Evolutionary conservation across 352 stramenopile genomes (phyloP).

Genomic region (Pythium guiyangense): DNA sequence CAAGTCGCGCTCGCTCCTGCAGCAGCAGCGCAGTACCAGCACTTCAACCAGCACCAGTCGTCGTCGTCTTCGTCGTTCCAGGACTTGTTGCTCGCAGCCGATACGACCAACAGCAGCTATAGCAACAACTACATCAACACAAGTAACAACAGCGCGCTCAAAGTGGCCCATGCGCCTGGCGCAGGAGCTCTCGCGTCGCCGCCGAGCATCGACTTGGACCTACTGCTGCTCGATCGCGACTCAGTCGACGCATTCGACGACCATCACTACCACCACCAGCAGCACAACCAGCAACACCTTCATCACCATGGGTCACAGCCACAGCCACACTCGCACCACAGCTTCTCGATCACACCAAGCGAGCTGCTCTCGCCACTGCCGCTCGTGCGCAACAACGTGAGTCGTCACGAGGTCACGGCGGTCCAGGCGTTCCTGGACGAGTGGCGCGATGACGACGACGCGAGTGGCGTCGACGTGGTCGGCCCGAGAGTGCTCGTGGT

Average conservation of each 20-base stretch:
- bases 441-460: slow-evolving; percentile 6
- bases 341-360: background rate
- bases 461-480: no score
- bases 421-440: slow-evolving; percentile 8
- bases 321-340: background rate
- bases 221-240: slow-evolving; percentile 8
- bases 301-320: no score
- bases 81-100: background rate
- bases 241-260: slow-evolving; percentile 7
- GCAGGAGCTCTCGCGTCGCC: background rate
- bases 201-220: slow-evolving; percentile 4
- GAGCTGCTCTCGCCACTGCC: background rate
- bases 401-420: background rate
- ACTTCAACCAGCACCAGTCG: no score
- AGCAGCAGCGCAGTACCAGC: no score
- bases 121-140: no score
- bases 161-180: no score
- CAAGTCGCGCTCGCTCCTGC: no score
- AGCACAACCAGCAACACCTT: background rate
- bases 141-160: no score
- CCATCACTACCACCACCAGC: background rate
- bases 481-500: background rate
- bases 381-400: no score
- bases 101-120: background rate
- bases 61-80: slow-evolving; percentile 2